A percentile compares a stretch with the other conserved stretches of the same genome.
These are phyloP conservation scores for Vitis rotundifolia DNA, from an alignment of 164 flowering plant genomes.

Conservation along the genomic window DNA sequence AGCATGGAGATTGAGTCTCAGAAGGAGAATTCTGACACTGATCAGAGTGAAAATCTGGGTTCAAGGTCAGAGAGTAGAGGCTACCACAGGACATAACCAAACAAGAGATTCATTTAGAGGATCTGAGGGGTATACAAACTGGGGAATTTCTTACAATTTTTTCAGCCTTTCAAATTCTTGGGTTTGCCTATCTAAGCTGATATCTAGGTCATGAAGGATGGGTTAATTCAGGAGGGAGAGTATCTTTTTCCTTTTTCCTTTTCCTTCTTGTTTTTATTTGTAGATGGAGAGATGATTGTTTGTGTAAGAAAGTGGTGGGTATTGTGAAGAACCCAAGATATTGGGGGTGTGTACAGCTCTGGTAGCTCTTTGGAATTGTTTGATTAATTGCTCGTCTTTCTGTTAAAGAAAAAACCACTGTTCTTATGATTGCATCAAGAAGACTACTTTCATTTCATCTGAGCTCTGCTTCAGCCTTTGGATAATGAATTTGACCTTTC, in stretches of 20 bases:
- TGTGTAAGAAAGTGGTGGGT: slow-evolving; percentile 32
- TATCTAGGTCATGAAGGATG: slow-evolving; percentile 1
- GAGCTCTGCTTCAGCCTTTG: not conserved
- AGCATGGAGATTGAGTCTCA: slow-evolving; percentile 73
- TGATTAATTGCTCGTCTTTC: slow-evolving; percentile 2
- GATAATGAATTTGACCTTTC: too few relatives aligned
- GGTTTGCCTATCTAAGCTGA: slow-evolving; percentile 12
- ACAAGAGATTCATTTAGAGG: slow-evolving; percentile 6
- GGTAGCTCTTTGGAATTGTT: slow-evolving; percentile 12
- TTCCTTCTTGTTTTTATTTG: slow-evolving; percentile 13
- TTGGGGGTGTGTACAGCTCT: slow-evolving; percentile 25
- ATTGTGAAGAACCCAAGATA: slow-evolving; percentile 12
- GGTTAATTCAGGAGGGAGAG: not conserved
- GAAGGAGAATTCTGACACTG: slow-evolving; percentile 77
- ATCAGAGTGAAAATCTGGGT: slow-evolving; percentile 66
- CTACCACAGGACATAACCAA: slow-evolving; percentile 19
- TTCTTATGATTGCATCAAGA: not conserved
- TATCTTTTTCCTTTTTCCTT: slow-evolving; percentile 6
- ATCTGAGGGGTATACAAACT: slow-evolving; percentile 7
- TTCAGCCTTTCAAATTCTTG: slow-evolving; percentile 24
- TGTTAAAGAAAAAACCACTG: not conserved
- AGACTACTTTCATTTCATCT: not conserved
- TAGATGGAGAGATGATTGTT: slow-evolving; percentile 27
- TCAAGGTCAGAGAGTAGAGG: slow-evolving; percentile 56
- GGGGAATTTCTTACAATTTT: slow-evolving; percentile 25